A percentile compares a stretch with the other conserved stretches of the same genome.
These are phyloP conservation scores for Juglanconis juglandina DNA, from an alignment of 2,329 filamentous ascomycete species.

Conservation along the genomic window DNA sequence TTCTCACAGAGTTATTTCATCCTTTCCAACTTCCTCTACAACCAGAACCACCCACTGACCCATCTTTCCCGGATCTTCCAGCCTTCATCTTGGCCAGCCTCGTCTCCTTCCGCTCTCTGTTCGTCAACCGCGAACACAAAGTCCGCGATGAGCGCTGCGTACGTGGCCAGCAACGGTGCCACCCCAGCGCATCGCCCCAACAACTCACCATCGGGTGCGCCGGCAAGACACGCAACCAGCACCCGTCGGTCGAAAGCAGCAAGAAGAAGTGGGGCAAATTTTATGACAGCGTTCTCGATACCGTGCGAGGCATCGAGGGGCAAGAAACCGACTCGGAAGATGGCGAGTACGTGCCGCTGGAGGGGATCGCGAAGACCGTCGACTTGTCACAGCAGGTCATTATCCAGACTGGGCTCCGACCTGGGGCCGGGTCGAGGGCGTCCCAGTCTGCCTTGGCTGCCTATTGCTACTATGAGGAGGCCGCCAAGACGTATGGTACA, in stretches of 20 bases:
- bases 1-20: too few species aligned
- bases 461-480: not conserved
- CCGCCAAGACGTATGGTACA: not conserved
- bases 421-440: not conserved
- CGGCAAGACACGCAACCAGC: not conserved
- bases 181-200: not conserved
- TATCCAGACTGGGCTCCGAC: not conserved
- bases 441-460: not conserved
- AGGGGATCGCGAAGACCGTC: not conserved
- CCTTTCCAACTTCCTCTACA: not conserved
- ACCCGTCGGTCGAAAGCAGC: not conserved
- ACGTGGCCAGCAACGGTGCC: not conserved
- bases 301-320: not conserved
- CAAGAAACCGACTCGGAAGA: not conserved
- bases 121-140: not conserved
- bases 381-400: not conserved
- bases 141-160: not conserved
- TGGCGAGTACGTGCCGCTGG: not conserved
- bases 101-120: constrained; percentile 3
- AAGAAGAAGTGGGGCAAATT: not conserved
- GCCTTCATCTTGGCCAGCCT: constrained; percentile 3
- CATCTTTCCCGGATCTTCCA: not conserved
- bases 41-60: not conserved
- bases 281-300: not conserved
- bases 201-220: not conserved